Conservation (phyloP, 2,329 filamentous ascomycete species). For the Apiospora malaysiana region DNA sequence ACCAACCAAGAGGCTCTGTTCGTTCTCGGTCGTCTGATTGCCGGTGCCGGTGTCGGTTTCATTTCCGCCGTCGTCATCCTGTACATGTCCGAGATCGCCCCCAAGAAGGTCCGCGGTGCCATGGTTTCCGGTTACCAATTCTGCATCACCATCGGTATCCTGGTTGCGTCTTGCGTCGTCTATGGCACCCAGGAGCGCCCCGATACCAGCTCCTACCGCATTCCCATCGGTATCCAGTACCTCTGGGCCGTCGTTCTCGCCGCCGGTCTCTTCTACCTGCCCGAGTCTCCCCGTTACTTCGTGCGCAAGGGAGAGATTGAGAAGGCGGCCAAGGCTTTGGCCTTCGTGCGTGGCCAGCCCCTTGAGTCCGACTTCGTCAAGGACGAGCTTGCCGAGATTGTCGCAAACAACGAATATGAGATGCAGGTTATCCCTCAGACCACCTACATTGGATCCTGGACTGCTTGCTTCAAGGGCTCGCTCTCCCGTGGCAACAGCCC, state of each 20-base stretch:
- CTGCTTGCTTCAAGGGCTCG: conserved; percentile 60
- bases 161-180: conserved; percentile 72
- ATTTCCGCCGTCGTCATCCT: conserved; percentile 71
- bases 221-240: conserved; percentile 74
- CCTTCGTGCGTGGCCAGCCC: conserved; percentile 68
- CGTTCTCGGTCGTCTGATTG: conserved; percentile 68
- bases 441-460: conserved; percentile 66
- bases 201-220: conserved; percentile 70
- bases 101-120: conserved; percentile 71
- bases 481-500: conserved; percentile 60
- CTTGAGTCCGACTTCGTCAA: conserved; percentile 69
- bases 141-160: conserved; percentile 75
- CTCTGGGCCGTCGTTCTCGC: conserved; percentile 50
- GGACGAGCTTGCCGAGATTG: conserved; percentile 74
- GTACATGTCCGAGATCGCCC: conserved; percentile 70
- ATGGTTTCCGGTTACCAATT: conserved; percentile 79
- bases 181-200: conserved; percentile 66
- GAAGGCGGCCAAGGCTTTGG: conserved; percentile 62
- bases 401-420: conserved; percentile 77
- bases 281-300: conserved; percentile 75
- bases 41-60: conserved; percentile 71
- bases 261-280: conserved; percentile 44
- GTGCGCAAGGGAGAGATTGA: conserved; percentile 71
- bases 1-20: conserved; percentile 57
- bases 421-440: conserved; percentile 61